These are phyloP conservation scores for Yamadazyma triangularis DNA, from an alignment of 1,139 yeast species.

Conservation along the genomic window DNA sequence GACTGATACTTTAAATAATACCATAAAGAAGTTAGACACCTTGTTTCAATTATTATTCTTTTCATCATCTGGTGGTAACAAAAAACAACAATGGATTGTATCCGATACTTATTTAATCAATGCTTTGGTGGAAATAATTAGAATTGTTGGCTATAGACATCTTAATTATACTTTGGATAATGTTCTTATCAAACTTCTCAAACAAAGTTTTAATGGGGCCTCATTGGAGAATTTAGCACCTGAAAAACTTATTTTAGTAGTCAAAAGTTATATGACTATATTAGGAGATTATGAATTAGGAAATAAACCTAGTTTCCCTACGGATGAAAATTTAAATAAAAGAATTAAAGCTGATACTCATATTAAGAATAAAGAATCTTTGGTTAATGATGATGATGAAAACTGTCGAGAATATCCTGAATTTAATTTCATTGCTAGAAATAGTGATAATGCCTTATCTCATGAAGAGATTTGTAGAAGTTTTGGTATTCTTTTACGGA, in stretches of 20 bases:
- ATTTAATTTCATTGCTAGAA: constrained; percentile 36
- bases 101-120: constrained; percentile 58
- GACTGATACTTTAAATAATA: constrained; percentile 83
- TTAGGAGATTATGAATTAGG: constrained; percentile 56
- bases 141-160: constrained; percentile 76
- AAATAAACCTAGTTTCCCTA: constrained; percentile 72
- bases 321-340: constrained; percentile 46
- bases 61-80: constrained; percentile 34
- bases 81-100: constrained; percentile 70
- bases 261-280: constrained; percentile 66
- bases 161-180: constrained; percentile 77
- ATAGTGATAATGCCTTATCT: constrained; percentile 44
- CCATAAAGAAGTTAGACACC: constrained; percentile 53
- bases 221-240: constrained; percentile 60
- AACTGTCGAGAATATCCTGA: constrained; percentile 15
- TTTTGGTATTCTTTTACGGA: constrained; percentile 51
- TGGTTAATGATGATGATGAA: constrained; percentile 2
- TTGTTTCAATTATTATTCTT: constrained; percentile 57
- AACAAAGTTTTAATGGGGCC: constrained; percentile 50
- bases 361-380: background rate
- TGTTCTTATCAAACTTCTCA: constrained; percentile 59
- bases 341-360: constrained; percentile 4
- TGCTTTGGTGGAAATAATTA: constrained; percentile 65
- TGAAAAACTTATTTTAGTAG: constrained; percentile 67
- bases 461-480: constrained; percentile 76